Evolutionary conservation across 768 basidiomycete species (phyloP), one percentile per base, ranked within the genome.

Genomic region (Calocera cornea): DNA sequence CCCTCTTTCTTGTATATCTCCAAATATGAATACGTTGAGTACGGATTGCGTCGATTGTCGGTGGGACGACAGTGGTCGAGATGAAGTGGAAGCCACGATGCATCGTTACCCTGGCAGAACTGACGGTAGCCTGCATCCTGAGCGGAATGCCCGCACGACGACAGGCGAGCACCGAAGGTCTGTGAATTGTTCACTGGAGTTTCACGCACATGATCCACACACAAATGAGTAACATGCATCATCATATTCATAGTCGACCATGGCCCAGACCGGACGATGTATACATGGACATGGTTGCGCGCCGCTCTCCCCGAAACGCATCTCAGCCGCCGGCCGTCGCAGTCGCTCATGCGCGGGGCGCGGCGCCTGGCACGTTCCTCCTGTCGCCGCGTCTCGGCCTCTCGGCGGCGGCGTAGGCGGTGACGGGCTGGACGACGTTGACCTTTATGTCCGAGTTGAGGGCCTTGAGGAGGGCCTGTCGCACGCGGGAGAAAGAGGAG

Each of bases 401-500:
- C 75, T 91, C 89, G 0, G 87, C 84, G 41, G 79, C 81, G n/a
- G 67, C 65, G 38, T 69, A 64, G 27, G 83, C 84, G 66, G 86
- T 78, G 47, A 88, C 82, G 69, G 87, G 87, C 40, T 75, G 78
- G 67, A 86, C 83, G 71, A 94, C 84, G 69, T 72, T 87, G 77
- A 92, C 89, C 65, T 83, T 76, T 78, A 99, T 87, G 78, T 97
- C 97, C 79, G 98, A 94, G 86, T 97, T 95, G 77, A 99, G 86
- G 36, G 88, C 80, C 70, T 85, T 84, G 74, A 98, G 89, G 75
- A 99, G 88, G 66, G 86, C 90, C 93, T 94, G 67, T 1, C 67
- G 27, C 14, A 19, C 36, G 19, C 8, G 47, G 7, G 29, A 34
- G 64, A 8, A 34, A 64, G n/a, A n/a, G n/a, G n/a, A n/a, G n/a